Evolutionary conservation across 2,329 filamentous ascomycete species (phyloP).

Genomic region (Colletotrichum agaves): DNA sequence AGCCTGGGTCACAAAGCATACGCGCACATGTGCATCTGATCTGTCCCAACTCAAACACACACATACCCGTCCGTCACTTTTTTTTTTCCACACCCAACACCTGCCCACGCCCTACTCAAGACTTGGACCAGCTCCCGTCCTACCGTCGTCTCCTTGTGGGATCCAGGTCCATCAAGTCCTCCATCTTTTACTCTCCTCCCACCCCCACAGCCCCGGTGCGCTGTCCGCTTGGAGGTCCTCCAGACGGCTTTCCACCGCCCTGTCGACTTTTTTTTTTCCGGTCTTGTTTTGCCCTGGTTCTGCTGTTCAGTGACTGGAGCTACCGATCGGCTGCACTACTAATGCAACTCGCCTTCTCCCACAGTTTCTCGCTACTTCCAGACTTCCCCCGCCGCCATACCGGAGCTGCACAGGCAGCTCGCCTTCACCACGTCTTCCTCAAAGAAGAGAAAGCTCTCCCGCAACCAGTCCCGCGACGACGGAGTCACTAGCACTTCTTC

Average conservation of each 20-base stretch:
- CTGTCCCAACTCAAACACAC: conserved; percentile 24
- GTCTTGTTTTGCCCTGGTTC: conserved; percentile 23
- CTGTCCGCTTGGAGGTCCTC: conserved; percentile 30
- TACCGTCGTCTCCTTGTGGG: conserved; percentile 5
- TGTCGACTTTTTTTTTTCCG: conserved; percentile 5
- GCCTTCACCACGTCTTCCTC: conserved; percentile 76
- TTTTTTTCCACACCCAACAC: not conserved
- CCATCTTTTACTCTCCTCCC: conserved; percentile 22
- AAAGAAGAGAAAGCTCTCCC: conserved; percentile 76
- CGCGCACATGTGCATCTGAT: conserved; percentile 22
- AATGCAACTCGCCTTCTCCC: conserved; percentile 31
- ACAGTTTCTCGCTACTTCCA: conserved; percentile 7
- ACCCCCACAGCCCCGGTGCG: conserved; percentile 32
- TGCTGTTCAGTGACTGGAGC: not conserved
- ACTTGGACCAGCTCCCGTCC: conserved; percentile 12
- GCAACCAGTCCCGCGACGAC: conserved; percentile 56
- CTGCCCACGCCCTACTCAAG: conserved; percentile 15
- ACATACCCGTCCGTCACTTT: conserved; percentile 17
- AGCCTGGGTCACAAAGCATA: conserved; percentile 18
- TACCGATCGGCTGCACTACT: conserved; percentile 22
- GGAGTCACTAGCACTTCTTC: conserved; percentile 49
- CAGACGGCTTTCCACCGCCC: conserved; percentile 30
- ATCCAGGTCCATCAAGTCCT: conserved; percentile 23
- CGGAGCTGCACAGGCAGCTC: conserved; percentile 75
- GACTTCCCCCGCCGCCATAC: conserved; percentile 36